Conservation (phyloP, 306 rosid species). For the Erythrophleum fordii region DNA sequence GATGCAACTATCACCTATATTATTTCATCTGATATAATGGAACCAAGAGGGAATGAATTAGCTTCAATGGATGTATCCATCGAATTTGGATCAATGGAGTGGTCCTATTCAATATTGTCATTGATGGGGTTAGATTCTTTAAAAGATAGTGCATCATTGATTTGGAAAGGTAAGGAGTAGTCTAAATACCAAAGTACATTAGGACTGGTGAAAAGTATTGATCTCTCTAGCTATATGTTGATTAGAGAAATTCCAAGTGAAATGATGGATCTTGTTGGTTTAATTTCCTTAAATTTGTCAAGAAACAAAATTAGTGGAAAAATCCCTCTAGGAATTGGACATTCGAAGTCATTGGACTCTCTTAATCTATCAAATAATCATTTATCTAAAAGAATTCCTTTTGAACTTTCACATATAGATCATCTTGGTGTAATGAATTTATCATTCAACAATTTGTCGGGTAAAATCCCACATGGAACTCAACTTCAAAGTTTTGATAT, state of each 20-base stretch:
- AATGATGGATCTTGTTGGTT: too few relatives aligned
- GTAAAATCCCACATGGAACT: background rate
- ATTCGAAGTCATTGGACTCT: background rate
- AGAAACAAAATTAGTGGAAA: background rate
- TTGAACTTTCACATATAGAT: background rate
- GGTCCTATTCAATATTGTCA: too few relatives aligned
- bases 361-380: background rate
- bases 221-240: background rate
- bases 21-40: too few relatives aligned
- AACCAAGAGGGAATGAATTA: too few relatives aligned
- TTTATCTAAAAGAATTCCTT: background rate
- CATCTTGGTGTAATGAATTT: background rate
- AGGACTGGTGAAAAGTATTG: background rate
- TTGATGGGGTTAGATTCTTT: too few relatives aligned
- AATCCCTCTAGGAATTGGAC: background rate
- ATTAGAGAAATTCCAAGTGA: background rate
- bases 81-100: too few relatives aligned
- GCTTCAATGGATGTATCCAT: too few relatives aligned
- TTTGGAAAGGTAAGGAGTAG: background rate
- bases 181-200: background rate
- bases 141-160: background rate
- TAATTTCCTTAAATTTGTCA: too few relatives aligned
- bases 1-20: background rate
- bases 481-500: background rate
- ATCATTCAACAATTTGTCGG: background rate